Evolutionary conservation across 257 asterid species (phyloP), one percentile per base, ranked within the genome.

Genomic region (Gynochthodes officinalis): DNA sequence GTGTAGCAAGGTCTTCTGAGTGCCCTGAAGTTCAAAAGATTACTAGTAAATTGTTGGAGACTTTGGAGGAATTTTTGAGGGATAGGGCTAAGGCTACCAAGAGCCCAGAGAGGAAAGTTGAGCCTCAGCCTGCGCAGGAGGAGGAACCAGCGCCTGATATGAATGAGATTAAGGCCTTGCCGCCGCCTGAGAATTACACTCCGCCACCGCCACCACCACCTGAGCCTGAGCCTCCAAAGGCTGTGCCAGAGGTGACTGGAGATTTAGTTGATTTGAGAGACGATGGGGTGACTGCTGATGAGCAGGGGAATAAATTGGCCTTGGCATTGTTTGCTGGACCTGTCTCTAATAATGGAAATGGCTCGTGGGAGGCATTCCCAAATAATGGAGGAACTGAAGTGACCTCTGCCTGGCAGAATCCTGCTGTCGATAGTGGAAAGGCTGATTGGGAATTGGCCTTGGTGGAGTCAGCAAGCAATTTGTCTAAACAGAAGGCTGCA

Each of bases 321-420:
- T 70, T 91, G 68, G 97, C 97, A 2, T 77, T 91, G 84, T 91
- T 91, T 76, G 94, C 94, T 35, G 94, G 89, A 10, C 89, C 89
- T 0, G 83, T 28, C 3, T 84, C 86, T 52, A 83, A 80, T 64
- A 84, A 70, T 37, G 87, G 70, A 33, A 89, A 86, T 32, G 87
- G 87, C n/a, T 85, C 91, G 8, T 92, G 97, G 97, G 95, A 92
- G 72, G 89, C 97, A 32, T 92, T 92, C 75, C 83, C 89, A 0
- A 72, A 85, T 4, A 84, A 84, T 42, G 92, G 90, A 21, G 85
- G 71, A 50, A 55, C 78, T 5, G 88, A 81, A 67, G 87, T 90
- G 80, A 89, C 92, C 58, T 88, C 96, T 0, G 96, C 96, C 42
- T 90, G 96, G 96, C 96, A 90, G 82, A 91, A 89, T 78, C 97